Percentiles rank a stretch among this genome's conserved stretches.
phyloP scores from a whole-genome alignment of 441 rosid genomes.

The Mallotus japonicus region DNA sequence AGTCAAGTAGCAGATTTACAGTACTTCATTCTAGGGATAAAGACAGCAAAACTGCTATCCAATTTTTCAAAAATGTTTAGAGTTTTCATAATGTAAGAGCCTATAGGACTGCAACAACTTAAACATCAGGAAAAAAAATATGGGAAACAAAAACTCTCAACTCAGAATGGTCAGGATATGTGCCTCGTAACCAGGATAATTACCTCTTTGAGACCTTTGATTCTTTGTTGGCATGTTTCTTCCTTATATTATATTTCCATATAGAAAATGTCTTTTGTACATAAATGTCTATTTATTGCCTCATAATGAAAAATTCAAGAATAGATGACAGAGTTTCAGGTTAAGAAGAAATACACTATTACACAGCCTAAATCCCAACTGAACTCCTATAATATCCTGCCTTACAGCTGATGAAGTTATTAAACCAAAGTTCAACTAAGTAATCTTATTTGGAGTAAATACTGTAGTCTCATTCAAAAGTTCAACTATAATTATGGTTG shows the following conservation, averaged over 20 bases:
- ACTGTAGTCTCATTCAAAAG: too few relatives aligned
- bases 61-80: neutral
- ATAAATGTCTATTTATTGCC: neutral
- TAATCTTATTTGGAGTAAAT: neutral
- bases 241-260: neutral
- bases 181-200: neutral
- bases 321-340: neutral
- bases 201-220: neutral
- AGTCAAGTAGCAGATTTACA: too few relatives aligned
- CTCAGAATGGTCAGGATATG: neutral
- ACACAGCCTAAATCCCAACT: neutral
- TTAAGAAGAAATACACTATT: neutral
- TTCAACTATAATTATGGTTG: neutral
- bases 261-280: neutral
- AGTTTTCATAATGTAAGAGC: neutral
- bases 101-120: neutral
- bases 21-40: neutral
- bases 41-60: neutral
- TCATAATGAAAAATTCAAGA: neutral
- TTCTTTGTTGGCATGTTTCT: too few relatives aligned
- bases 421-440: neutral
- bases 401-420: neutral
- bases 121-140: conserved; percentile 1
- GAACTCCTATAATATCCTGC: too few relatives aligned
- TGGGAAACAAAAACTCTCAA: neutral